Base-by-base conservation (phyloP, 108 stramenopile species). In the Aurantiochytrium sp. region DNA sequence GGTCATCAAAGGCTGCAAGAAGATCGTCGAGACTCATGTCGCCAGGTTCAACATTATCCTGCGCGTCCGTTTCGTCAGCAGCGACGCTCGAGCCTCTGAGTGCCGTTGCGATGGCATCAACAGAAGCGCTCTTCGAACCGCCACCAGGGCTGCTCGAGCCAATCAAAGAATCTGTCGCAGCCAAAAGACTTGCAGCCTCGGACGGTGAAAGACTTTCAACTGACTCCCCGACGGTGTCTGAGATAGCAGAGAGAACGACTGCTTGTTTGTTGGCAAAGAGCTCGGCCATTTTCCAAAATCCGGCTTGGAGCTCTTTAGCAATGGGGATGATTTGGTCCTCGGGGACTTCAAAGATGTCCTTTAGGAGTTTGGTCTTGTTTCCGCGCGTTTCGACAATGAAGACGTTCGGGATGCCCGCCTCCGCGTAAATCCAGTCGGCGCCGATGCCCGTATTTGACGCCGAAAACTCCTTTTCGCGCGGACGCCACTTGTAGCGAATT, bases 231-330 rank as follows among this genome's bases (percentile, higher is more conserved):
- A 10, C 64, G 25, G 64, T 18, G 8, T 23, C 42, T 6, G 64
- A 23, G 25, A 69, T 23, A 14, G 25, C 64, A 23, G 64, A 69
- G 42, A 69, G 25, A 55, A 28, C 76, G 6, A 23, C 45, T 0
- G 49, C 76, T 23, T 47, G 6, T 0, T 53, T 45, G 51, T 47
- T 83, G 25, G 51, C 49, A 83, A 83, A 47, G 3, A 83, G 49
- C 28, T 83, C 76, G n/a, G 76, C 76, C 76, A 83, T 83, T 35
- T 83, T 83, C 76, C 76, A 83, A 53, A 83, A 83, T 3, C 76
- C 76, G n/a, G 76, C 76, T 45, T 83, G 43, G 3, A 83, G 76
- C 51, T 83, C 76, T 35, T 83, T 83, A 6, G 76, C 45, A 4
- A 83, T 83, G 76, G 76, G 76, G 51, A 83, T 83, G 51, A 83